A percentile compares a stretch with the other conserved stretches of the same genome.
These are phyloP conservation scores for Tuctoria greenei DNA, from an alignment of 176 grass and related monocot genomes.

Conservation along the genomic window DNA sequence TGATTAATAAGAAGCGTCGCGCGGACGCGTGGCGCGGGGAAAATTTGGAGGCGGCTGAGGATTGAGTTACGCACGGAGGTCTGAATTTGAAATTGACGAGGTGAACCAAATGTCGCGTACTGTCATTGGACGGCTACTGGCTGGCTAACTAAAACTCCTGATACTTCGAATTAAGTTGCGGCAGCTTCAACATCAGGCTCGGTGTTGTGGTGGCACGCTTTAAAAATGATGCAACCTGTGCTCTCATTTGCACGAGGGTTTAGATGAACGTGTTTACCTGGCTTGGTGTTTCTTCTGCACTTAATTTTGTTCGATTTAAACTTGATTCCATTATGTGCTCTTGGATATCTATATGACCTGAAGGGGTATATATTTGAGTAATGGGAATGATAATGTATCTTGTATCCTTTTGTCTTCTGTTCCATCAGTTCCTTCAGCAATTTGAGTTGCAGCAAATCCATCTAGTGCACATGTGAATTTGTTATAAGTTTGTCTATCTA, in stretches of 20 bases:
- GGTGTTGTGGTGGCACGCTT: too few species aligned
- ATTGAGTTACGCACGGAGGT: too few species aligned
- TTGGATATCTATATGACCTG: neutral
- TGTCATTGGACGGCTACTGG: too few species aligned
- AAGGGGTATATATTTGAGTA: neutral
- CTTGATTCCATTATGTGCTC: neutral
- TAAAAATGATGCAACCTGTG: too few species aligned
- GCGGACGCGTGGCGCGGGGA: too few species aligned
- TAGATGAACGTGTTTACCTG: neutral
- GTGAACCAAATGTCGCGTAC: too few species aligned
- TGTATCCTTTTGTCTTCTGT: neutral
- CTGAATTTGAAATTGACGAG: too few species aligned
- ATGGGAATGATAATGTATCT: neutral
- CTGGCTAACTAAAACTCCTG: too few species aligned
- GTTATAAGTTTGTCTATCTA: neutral
- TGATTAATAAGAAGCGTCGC: too few species aligned
- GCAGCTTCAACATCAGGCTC: too few species aligned
- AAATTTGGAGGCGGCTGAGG: too few species aligned
- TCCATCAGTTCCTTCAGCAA: neutral
- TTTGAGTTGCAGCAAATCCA: conserved; percentile 11
- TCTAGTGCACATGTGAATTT: neutral
- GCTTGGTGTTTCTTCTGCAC: neutral
- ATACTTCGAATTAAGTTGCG: too few species aligned
- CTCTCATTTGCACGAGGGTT: neutral
- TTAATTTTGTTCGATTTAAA: neutral